A percentile compares a stretch with the other conserved stretches of the same genome.
Evolutionary conservation across 495 filamentous ascomycete species (phyloP).

Genomic region (Neurospora africana): DNA sequence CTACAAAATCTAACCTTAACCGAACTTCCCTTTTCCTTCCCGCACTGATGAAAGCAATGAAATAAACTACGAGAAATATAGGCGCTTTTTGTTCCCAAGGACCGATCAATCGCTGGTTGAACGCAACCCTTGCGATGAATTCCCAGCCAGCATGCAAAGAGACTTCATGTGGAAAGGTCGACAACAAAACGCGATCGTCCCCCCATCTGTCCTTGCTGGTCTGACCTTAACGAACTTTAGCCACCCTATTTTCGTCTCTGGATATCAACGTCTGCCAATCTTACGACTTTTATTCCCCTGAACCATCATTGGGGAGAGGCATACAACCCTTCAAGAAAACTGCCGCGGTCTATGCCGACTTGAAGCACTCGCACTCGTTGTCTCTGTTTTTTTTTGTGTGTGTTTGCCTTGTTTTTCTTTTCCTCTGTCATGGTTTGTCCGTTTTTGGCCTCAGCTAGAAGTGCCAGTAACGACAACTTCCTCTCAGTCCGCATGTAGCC

Average conservation of each 20-base stretch:
- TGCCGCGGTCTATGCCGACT: background rate
- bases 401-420: background rate
- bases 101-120: background rate
- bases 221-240: background rate
- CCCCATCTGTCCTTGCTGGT: background rate
- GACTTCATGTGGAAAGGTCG: background rate
- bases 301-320: background rate
- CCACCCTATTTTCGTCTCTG: background rate
- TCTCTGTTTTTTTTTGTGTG: background rate
- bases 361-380: background rate
- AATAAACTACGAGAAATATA: background rate
- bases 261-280: background rate
- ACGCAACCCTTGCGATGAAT: background rate
- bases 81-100: background rate
- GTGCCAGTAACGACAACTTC: background rate
- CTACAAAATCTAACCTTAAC: background rate
- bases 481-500: background rate
- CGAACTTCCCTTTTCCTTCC: background rate
- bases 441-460: background rate
- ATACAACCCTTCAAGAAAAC: background rate
- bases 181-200: background rate
- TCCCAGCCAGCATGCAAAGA: background rate
- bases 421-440: background rate
- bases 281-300: background rate
- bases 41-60: background rate